Base-by-base conservation (phyloP, 2,329 filamentous ascomycete species). In the Cordyceps pruinosa region DNA sequence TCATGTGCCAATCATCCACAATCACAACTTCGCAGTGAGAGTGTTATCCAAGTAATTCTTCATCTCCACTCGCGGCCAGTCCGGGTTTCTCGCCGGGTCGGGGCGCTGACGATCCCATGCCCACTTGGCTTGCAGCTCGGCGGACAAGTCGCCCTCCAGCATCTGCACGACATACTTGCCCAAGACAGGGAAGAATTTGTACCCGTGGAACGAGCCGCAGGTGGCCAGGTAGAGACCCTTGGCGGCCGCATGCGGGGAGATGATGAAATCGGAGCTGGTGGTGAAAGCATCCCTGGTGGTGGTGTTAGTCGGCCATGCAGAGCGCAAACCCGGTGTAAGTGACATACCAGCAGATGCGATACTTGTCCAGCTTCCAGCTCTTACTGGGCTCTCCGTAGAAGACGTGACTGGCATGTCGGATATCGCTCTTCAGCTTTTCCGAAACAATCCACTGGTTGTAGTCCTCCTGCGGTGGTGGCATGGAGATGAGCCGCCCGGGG, bases 171-270 rank as follows among this genome's bases (percentile, higher is more conserved):
- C 74, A 62, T 87, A 87, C 61, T 79, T 80, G 5, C 85, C 84
- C 26, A 86, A 77, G 3, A 81, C 77, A 0, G 85, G 85, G 58
- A 88, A 77, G 68, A 88, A 87, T 68, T 88, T 87, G 74, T 78
- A 87, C 17, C 82, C 80, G 68, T 88, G 85, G 63, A 87, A 86
- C 0, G 83, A 86, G 7, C 85, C 85, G 13, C 83, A 84, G 0
- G 82, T 82, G 0, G 84, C 85, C 2, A 89, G 64, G 62, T 80
- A 87, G 0, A 88, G 69, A 23, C 82, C 82, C 48, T 66, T 66
- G 21, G 65, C 79, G 32, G 72, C 73, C 0, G 76, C 58, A 61
- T 85, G 77, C 0, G 82, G 81, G 5, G 81, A 81, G 62, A 88
- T 80, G 60, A 88, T 77, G 62, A 85, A 85, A 64, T 87, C 83